Evolutionary conservation across 768 basidiomycete genomes (phyloP).

Genomic region (Filobasidium wieringae): DNA sequence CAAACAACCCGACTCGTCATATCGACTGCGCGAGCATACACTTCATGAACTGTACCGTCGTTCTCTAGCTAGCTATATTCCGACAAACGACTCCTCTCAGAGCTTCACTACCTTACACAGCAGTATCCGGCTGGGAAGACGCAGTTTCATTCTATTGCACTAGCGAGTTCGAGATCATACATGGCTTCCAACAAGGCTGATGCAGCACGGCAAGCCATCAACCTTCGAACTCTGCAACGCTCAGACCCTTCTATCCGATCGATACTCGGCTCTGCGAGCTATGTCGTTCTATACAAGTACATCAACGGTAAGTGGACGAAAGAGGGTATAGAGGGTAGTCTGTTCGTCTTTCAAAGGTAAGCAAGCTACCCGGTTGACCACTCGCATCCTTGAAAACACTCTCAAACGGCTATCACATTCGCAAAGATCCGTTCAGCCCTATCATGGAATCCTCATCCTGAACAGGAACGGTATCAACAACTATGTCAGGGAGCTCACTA

Average conservation of each 20-base stretch:
- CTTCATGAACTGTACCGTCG: too few relatives aligned
- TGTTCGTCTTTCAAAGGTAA: conserved; percentile 22
- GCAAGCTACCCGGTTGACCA: too few relatives aligned
- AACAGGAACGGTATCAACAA: conserved; percentile 22
- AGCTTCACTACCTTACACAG: too few relatives aligned
- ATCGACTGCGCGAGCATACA: too few relatives aligned
- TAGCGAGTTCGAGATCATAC: too few relatives aligned
- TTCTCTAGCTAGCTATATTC: too few relatives aligned
- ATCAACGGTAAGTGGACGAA: conserved; percentile 18
- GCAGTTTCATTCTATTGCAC: too few relatives aligned
- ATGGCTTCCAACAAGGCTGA: background rate
- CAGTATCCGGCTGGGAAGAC: too few relatives aligned
- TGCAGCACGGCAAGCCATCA: conserved; percentile 13
- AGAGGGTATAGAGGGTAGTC: conserved; percentile 21
- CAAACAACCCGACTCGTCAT: too few relatives aligned
- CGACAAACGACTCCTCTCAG: too few relatives aligned
- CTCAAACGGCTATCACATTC: background rate
- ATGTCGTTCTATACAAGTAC: conserved; percentile 19
- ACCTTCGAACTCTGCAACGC: conserved; percentile 21
- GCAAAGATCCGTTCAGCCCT: conserved; percentile 4
- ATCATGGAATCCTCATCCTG: conserved; percentile 17
- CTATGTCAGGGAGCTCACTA: conserved; percentile 10
- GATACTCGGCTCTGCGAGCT: conserved; percentile 17
- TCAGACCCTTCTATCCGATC: conserved; percentile 15
- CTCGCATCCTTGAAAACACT: too few relatives aligned